Base-by-base conservation (phyloP, 495 filamentous ascomycete species). In the Hapsidospora chrysogenum region DNA sequence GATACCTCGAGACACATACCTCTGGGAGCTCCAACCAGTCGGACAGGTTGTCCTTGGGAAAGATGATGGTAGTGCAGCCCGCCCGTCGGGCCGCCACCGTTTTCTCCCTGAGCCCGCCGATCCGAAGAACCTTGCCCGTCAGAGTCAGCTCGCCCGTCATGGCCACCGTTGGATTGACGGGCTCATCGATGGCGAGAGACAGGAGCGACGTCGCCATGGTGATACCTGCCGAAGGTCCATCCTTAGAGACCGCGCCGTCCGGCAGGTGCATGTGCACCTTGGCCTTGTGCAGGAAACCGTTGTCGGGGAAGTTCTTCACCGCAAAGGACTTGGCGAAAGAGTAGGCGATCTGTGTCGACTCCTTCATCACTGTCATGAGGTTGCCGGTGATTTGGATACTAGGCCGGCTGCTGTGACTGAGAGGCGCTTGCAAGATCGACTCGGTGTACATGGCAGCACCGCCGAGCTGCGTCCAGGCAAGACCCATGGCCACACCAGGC, bases 91-190 rank as follows among this genome's bases (percentile, higher is more conserved):
- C 92, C 32, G 92, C 92, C 34, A 99, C 89, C n/a, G 89, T 93
- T 74, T 99, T 99, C 68, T 99, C 92, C 37, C 92, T 67, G 46
- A 99, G 59, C 0, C 92, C 92, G 17, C 92, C 92, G 60, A 99
- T 99, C 46, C 92, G 70, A 36, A 99, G 61, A 4, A 99, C 87
- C 58, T 96, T 96, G 19, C 92, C 92, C 15, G 92, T 99, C 33
- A 99, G 80, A 0, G 92, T 99, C 44, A 99, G 59, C 60, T 99
- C 92, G 43, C 92, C 92, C 15, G 92, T 99, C 92, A 99, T 99
- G 32, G 92, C 87, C 48, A 96, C 76, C 17, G 82, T 83, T 2
- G 84, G 79, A 48, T 87, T 71, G 26, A 99, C 61, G 17, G 75
- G 66, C 40, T 70, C 64, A 37, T 92, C 74, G 41, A 96, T 50